Conservation (phyloP, 768 basidiomycete genomes). For the Rhodotorula sphaerocarpa region DNA sequence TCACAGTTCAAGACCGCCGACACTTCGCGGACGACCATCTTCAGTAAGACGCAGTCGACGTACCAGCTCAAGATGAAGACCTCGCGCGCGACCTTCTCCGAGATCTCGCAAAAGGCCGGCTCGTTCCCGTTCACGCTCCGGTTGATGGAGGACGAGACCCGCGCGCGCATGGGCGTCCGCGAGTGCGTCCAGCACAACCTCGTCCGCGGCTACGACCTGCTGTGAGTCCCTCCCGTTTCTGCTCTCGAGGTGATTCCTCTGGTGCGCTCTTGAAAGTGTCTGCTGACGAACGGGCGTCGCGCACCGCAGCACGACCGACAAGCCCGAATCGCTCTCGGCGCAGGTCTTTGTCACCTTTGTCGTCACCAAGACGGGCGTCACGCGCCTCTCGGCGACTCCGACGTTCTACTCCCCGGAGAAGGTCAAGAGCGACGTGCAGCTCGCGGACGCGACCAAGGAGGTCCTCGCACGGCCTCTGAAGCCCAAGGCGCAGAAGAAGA, state of each 20-base stretch:
- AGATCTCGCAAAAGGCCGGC: slow-evolving; percentile 96
- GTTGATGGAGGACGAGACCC: slow-evolving; percentile 87
- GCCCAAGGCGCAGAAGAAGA: slow-evolving; percentile 52
- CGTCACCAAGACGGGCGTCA: slow-evolving; percentile 77
- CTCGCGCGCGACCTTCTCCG: slow-evolving; percentile 89
- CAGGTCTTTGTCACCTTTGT: slow-evolving; percentile 97
- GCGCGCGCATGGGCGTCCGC: slow-evolving; percentile 84
- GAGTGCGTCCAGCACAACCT: slow-evolving; percentile 92
- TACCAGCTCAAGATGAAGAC: slow-evolving; percentile 98
- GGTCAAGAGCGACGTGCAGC: slow-evolving; percentile 77
- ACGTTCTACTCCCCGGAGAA: slow-evolving; percentile 89
- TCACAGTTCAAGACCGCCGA: slow-evolving; percentile 79
- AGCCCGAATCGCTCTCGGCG: slow-evolving; percentile 73
- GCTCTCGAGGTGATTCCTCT: neutral
- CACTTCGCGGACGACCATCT: slow-evolving; percentile 69
- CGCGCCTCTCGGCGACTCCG: slow-evolving; percentile 77
- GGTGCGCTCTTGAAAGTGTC: neutral
- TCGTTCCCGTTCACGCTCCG: slow-evolving; percentile 97
- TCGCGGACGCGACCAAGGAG: slow-evolving; percentile 77
- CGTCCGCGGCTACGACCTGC: slow-evolving; percentile 88
- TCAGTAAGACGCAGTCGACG: slow-evolving; percentile 63
- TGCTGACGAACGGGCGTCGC: slow-evolving; percentile 48
- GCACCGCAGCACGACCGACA: slow-evolving; percentile 49
- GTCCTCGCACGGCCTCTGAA: slow-evolving; percentile 69
- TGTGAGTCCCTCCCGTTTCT: slow-evolving; percentile 51